Percentiles rank a stretch among this genome's conserved stretches.
phyloP scores from a whole-genome alignment of 75 land plant species.

The Isoetes taiwanensis region DNA sequence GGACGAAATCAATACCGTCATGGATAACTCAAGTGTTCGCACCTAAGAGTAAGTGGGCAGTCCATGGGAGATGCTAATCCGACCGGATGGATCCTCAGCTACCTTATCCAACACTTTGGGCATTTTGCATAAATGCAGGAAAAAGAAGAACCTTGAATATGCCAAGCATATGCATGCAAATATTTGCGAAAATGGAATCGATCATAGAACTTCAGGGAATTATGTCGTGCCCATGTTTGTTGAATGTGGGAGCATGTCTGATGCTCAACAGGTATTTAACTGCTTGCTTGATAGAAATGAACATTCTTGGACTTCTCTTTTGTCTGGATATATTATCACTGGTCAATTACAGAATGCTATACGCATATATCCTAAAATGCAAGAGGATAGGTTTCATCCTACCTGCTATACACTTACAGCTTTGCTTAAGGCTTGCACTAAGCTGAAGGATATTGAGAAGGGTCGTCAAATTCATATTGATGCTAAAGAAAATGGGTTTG shows the following conservation, averaged over 20 bases:
- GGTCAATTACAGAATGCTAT: not conserved
- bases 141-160: not conserved
- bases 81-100: too few relatives aligned
- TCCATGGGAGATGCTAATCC: too few relatives aligned
- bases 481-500: not conserved
- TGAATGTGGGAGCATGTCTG: not conserved
- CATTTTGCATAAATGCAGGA: not conserved
- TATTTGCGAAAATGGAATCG: not conserved
- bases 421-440: not conserved
- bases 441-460: not conserved
- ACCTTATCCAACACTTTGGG: too few relatives aligned
- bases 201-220: not conserved
- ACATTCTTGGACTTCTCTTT: constrained; percentile 3
- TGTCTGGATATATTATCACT: not conserved
- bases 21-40: too few relatives aligned
- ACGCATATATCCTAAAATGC: not conserved
- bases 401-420: not conserved
- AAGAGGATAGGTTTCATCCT: not conserved
- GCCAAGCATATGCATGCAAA: not conserved
- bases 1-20: too few relatives aligned
- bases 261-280: not conserved
- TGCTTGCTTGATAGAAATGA: not conserved
- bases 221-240: not conserved
- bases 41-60: too few relatives aligned
- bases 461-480: not conserved